Base-by-base conservation (phyloP, 2,329 filamentous ascomycete genomes). In the Phialophora expanda region DNA sequence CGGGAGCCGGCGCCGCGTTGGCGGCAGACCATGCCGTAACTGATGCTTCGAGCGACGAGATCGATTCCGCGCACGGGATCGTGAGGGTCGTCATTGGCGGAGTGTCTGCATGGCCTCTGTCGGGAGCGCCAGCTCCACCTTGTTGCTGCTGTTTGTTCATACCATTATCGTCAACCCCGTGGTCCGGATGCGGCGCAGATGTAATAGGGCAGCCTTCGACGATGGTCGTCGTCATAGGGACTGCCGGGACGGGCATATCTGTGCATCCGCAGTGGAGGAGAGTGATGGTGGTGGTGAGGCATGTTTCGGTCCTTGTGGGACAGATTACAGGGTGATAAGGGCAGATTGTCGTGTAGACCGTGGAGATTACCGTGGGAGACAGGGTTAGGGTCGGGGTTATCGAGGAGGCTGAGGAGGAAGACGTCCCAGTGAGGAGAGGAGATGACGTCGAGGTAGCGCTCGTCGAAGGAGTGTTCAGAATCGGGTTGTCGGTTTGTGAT, bases 161-260 rank as follows among this genome's bases (percentile, higher is more conserved):
- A 12, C 48, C 22, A 53, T 53, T 12, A 8, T 4, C n/a, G 26
- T 24, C 11, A n/a, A 2, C 0, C 9, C 11, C 38, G 3, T 30
- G 3, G 38, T 44, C 8, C 6, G 9, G 17, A 51, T 51, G 4
- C 22, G 20, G 46, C 44, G 48, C n/a, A 6, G 22, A 44, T 11
- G 44, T 38, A 12, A 41, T 12, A 2, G 51, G 22, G 6, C 32
- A 48, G 17, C 30, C 53, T 38, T 44, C 55, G 26, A 56, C 66
- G 22, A 62, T 46, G 2, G 67, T 70, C 11, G 64, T 70, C 2
- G 66, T 68, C 69, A 71, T 71, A 2, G 69, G 69, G 11, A 71
- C 68, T 8, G 2, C 38, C 3, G 68, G 56, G 20, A 14, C 46
- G 1, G 68, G 55, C 53, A 64, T 65, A 2, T 64, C 66, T n/a